These are phyloP conservation scores for Chenopodium album DNA, from an alignment of 148 eudicot genomes.

Conservation along the genomic window DNA sequence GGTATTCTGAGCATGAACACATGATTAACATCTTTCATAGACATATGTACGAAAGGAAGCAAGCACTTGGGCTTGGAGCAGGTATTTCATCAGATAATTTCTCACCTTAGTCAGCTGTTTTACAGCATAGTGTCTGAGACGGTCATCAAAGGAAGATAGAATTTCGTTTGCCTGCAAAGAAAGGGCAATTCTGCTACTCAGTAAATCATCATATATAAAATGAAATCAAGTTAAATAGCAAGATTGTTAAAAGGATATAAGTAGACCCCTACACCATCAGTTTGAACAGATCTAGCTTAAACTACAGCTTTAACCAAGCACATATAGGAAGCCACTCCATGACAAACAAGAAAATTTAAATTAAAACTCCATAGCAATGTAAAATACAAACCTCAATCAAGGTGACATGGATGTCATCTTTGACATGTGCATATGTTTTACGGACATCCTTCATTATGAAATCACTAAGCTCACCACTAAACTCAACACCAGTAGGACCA, in stretches of 20 bases:
- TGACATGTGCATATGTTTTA: constrained; percentile 82
- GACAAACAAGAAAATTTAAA: background rate
- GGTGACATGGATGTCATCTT: constrained; percentile 84
- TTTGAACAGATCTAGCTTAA: background rate
- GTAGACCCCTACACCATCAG: background rate
- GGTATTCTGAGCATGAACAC: background rate
- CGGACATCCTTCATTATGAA: constrained; percentile 84
- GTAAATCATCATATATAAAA: background rate
- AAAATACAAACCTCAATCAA: constrained; percentile 69
- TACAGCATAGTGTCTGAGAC: constrained; percentile 77
- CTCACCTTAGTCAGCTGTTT: constrained; percentile 85
- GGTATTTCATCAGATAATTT: constrained; percentile 2
- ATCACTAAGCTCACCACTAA: constrained; percentile 97
- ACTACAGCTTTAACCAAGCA: background rate
- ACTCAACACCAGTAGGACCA: constrained; percentile 98
- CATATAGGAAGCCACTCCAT: background rate
- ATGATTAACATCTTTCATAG: background rate
- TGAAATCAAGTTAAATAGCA: background rate
- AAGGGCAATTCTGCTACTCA: background rate
- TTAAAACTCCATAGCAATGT: no score
- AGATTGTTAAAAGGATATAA: background rate
- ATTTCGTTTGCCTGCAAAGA: constrained; percentile 86
- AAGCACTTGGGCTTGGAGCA: background rate
- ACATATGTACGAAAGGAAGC: background rate
- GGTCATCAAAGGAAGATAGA: constrained; percentile 92